Base-by-base conservation (phyloP, 768 basidiomycete genomes). In the Myochromella boudieri region DNA sequence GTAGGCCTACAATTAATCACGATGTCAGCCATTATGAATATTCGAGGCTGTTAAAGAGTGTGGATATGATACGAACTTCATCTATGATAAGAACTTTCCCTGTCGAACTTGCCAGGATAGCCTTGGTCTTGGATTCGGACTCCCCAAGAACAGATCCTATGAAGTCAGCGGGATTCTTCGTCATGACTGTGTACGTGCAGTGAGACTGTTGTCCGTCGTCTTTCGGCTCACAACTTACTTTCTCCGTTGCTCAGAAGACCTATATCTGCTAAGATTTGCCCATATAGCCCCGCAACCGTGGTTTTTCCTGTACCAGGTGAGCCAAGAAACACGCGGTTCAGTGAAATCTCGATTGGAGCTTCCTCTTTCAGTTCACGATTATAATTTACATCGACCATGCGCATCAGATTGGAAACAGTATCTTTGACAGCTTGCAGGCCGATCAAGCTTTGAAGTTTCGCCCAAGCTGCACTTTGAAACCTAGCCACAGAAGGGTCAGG, bases 301-400 rank as follows among this genome's bases (percentile, higher is more conserved):
- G 85, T 87, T 59, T 87, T 87, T 0, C 85, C 85, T 0, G 85
- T 85, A 2, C 85, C 85, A 5, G 85, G 85, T 9, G 78, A 77
- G 1, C 85, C 85, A 22, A 84, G 55, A 62, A 87, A 85, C 0
- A 82, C 77, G 12, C 80, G 76, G 49, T 87, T 85, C 49, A 87
- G 69, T 7, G 82, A 77, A 32, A 80, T 58, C 36, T 72, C 66
- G 14, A 82, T 42, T 0, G 80, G 81, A 24, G 77, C 68, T 54
- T 73, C 66, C 52, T 86, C 84, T 33, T 56, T 43, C 39, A 87
- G 64, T 57, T 86, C 85, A 3, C 85, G 77, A 1, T 69, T 54
- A 46, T 84, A 85, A 55, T 87, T 87, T 17, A 65, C 70, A 31
- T 72, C 56, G 34, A 84, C 63, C 18, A 72, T 58, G 36, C 61